Percentiles rank a stretch among this genome's conserved stretches.
These are phyloP conservation scores for Quercus lobata DNA, from an alignment of 331 rosid species.

Conservation along the genomic window DNA sequence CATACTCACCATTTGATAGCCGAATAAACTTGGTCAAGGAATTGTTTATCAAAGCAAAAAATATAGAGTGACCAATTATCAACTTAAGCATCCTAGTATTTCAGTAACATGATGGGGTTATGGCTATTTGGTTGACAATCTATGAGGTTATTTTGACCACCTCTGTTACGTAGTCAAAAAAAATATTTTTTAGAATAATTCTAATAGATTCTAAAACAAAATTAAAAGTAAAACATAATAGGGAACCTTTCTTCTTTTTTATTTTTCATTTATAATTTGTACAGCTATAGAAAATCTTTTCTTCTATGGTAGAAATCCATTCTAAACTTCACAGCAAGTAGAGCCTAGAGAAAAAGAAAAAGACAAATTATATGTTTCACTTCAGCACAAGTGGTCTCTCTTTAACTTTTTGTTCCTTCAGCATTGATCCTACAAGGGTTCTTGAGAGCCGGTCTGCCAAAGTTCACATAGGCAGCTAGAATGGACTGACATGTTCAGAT, in stretches of 20 bases:
- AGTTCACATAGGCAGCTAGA: too few species aligned
- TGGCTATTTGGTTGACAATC: conserved; percentile 50
- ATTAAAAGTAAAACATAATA: conserved; percentile 4
- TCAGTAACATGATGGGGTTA: conserved; percentile 35
- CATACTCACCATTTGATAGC: background rate
- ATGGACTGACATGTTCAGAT: conserved; percentile 29
- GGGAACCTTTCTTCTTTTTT: conserved; percentile 9
- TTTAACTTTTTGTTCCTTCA: conserved; percentile 20
- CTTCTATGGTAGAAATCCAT: background rate
- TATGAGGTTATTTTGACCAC: conserved; percentile 19
- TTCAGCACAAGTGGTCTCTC: conserved; percentile 29
- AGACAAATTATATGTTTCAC: conserved; percentile 25
- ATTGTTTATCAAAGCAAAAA: conserved; percentile 26
- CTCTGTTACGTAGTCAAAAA: conserved; percentile 42
- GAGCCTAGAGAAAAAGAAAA: conserved; percentile 16
- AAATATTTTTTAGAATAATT: background rate
- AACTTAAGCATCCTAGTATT: conserved; percentile 16
- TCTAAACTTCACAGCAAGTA: background rate
- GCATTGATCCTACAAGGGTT: conserved; percentile 52
- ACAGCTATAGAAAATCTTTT: background rate
- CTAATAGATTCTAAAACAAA: conserved; percentile 3
- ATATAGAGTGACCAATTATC: conserved; percentile 25
- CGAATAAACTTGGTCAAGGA: conserved; percentile 20
- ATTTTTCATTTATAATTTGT: background rate
- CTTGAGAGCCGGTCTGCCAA: conserved; percentile 65